These are phyloP conservation scores for Argentina anserina DNA, from an alignment of 306 rosid species.

Conservation along the genomic window DNA sequence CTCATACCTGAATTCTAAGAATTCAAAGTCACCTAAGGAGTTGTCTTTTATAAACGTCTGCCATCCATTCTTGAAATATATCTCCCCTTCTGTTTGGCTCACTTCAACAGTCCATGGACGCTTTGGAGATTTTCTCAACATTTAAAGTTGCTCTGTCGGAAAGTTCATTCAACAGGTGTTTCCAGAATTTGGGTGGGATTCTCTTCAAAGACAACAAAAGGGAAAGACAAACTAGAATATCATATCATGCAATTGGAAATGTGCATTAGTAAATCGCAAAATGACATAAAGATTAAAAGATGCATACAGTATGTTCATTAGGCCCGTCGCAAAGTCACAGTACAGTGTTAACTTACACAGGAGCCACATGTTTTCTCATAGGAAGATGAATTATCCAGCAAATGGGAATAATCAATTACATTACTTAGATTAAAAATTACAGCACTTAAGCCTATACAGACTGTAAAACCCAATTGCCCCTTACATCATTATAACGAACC, in stretches of 20 bases:
- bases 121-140: not conserved
- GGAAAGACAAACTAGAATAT: not conserved
- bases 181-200: constrained; percentile 12
- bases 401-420: not conserved
- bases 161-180: not conserved
- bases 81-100: not conserved
- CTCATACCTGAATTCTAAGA: not conserved
- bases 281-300: not conserved
- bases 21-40: constrained; percentile 6
- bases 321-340: not conserved
- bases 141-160: constrained; percentile 9
- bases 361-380: not conserved
- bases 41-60: constrained; percentile 7
- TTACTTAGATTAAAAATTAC: not conserved
- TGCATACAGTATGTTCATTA: not conserved
- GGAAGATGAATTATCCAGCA: not conserved
- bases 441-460: not conserved
- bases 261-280: not conserved
- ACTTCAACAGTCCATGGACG: constrained; percentile 11
- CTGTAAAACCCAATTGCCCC: not conserved
- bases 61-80: constrained; percentile 21
- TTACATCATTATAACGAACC: not conserved
- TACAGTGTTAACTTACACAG: not conserved
- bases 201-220: constrained; percentile 4
- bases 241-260: not conserved